These are phyloP conservation scores for Metroxylon sagu DNA, from an alignment of 176 grass and related monocot species.

Conservation along the genomic window DNA sequence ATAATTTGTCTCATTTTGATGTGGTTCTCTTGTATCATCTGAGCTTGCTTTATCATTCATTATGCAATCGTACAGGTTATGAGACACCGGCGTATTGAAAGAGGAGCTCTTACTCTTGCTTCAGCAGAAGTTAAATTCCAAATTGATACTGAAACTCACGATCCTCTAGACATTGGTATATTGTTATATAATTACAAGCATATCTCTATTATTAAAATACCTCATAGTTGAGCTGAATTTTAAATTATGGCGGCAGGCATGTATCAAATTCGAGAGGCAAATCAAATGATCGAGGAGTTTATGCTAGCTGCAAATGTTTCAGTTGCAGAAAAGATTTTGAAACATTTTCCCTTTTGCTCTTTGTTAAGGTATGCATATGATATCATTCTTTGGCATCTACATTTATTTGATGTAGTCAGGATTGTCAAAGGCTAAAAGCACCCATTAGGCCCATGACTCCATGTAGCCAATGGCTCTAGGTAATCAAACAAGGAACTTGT, in stretches of 20 bases:
- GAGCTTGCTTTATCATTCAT: too few relatives aligned
- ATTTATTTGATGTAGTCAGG: too few relatives aligned
- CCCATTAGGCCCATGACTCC: too few relatives aligned
- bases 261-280: slow-evolving; percentile 98
- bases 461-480: too few relatives aligned
- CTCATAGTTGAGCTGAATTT: slow-evolving; percentile 8
- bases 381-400: background rate
- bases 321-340: slow-evolving; percentile 95
- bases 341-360: slow-evolving; percentile 70
- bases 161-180: slow-evolving; percentile 96
- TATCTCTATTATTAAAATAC: background rate
- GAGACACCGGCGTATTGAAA: slow-evolving; percentile 70
- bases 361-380: slow-evolving; percentile 55
- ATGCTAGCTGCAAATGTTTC: slow-evolving; percentile 96
- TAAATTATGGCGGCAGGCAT: slow-evolving; percentile 53
- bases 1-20: slow-evolving; percentile 1
- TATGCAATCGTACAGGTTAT: slow-evolving; percentile 42
- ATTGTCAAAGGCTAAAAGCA: too few relatives aligned
- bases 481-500: too few relatives aligned
- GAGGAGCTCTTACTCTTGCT: slow-evolving; percentile 94
- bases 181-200: slow-evolving; percentile 15
- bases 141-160: slow-evolving; percentile 98
- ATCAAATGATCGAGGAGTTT: slow-evolving; percentile 99
- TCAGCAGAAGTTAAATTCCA: slow-evolving; percentile 98
- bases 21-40: too few relatives aligned